A percentile compares a stretch with the other conserved stretches of the same genome.
These are phyloP conservation scores for Achaetomiella virescens DNA, from an alignment of 495 filamentous ascomycete genomes.

Conservation along the genomic window DNA sequence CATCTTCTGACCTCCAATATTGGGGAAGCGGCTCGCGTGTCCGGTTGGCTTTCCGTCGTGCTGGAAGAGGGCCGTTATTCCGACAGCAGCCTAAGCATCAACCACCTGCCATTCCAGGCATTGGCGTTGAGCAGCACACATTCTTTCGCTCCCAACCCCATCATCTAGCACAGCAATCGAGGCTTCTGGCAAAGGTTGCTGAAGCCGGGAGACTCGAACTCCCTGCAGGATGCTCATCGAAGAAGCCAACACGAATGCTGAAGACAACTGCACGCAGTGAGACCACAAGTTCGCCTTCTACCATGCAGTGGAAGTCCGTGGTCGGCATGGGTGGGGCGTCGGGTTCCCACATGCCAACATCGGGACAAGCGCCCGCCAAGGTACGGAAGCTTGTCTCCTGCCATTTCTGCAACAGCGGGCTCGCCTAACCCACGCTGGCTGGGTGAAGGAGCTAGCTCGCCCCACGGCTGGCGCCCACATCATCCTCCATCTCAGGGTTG, in stretches of 20 bases:
- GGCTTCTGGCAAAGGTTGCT: no score
- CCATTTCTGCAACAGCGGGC: constrained; percentile 5
- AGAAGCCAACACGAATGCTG: no score
- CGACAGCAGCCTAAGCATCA: background rate
- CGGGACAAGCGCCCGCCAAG: background rate
- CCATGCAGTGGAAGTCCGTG: background rate
- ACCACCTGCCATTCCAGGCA: constrained; percentile 10
- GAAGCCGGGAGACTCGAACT: no score
- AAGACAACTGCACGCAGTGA: no score
- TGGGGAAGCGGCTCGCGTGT: background rate
- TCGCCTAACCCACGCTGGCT: background rate
- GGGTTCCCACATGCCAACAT: background rate
- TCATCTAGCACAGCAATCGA: background rate
- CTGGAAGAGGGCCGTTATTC: background rate
- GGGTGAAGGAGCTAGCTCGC: background rate
- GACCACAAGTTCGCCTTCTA: background rate
- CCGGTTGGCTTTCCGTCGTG: no score
- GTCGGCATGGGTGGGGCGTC: background rate
- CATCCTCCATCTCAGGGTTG: background rate
- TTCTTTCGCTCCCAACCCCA: background rate
- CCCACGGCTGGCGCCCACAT: background rate
- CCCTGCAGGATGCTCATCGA: no score
- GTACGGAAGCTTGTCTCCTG: constrained; percentile 14
- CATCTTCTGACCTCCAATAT: no score
- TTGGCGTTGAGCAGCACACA: background rate